Evolutionary conservation across 73 alveolate species (phyloP).

Genomic region (Breviolum minutum): DNA sequence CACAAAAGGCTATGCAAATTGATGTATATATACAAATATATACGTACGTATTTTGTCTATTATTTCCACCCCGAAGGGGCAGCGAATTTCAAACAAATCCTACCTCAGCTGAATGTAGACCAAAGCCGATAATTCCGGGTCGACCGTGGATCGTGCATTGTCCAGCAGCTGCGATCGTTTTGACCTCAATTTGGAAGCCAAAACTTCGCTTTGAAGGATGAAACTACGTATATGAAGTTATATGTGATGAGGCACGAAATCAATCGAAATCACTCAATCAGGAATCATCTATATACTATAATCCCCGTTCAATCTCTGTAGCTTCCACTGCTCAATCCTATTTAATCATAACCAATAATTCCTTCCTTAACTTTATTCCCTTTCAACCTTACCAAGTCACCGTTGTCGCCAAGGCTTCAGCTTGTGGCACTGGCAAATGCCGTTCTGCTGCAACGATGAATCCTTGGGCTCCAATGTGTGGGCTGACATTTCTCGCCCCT

Average conservation of each 20-base stretch:
- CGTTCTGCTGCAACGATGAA: conserved; percentile 90
- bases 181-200: background rate
- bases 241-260: background rate
- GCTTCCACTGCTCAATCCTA: too few relatives aligned
- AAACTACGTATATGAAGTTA: background rate
- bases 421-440: conserved; percentile 41
- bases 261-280: too few relatives aligned
- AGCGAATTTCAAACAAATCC: background rate
- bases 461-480: background rate
- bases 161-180: background rate
- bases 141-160: conserved; percentile 47
- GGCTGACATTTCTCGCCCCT: too few relatives aligned
- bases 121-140: conserved; percentile 55
- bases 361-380: background rate
- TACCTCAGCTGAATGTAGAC: conserved; percentile 63
- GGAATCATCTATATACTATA: too few relatives aligned
- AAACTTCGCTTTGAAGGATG: background rate
- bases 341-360: background rate
- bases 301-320: too few relatives aligned
- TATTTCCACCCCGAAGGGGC: too few relatives aligned
- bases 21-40: too few relatives aligned
- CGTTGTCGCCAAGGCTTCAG: conserved; percentile 13
- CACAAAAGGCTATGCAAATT: too few relatives aligned
- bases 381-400: background rate
- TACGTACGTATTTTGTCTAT: too few relatives aligned